Percentiles rank a stretch among this genome's conserved stretches.
Evolutionary conservation across 2,329 filamentous ascomycete genomes (phyloP).

Genomic region (Pseudopithomyces chartarum): DNA sequence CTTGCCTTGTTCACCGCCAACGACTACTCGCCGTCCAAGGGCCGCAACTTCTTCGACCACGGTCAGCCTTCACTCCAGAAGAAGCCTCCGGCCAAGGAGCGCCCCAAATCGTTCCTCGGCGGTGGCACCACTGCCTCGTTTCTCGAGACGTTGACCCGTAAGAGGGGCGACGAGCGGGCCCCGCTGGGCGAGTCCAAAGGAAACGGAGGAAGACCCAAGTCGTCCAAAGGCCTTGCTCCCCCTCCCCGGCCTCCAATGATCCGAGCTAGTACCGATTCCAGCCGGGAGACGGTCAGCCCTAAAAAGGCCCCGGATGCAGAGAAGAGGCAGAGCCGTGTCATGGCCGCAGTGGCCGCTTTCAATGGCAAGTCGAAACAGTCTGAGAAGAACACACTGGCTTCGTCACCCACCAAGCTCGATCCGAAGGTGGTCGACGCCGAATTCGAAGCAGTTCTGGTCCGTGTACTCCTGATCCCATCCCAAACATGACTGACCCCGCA

Average conservation of each 20-base stretch:
- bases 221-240: constrained; percentile 23
- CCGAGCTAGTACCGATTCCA: constrained; percentile 36
- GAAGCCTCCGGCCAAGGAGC: constrained; percentile 41
- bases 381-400: constrained; percentile 27
- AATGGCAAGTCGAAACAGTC: constrained; percentile 57
- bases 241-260: constrained; percentile 22
- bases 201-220: constrained; percentile 32
- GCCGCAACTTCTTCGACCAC: constrained; percentile 64
- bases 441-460: constrained; percentile 65
- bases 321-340: constrained; percentile 59
- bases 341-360: constrained; percentile 68
- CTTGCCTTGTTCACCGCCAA: constrained; percentile 63
- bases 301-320: constrained; percentile 21
- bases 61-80: constrained; percentile 51
- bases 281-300: constrained; percentile 21
- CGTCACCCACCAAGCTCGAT: constrained; percentile 49
- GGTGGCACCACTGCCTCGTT: constrained; percentile 49
- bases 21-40: constrained; percentile 65
- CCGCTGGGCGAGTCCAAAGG: constrained; percentile 41
- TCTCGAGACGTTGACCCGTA: constrained; percentile 46
- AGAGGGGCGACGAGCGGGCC: constrained; percentile 40
- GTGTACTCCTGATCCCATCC: constrained; percentile 24
- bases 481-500: constrained; percentile 50
- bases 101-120: constrained; percentile 58
- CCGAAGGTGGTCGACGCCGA: constrained; percentile 64